Base-by-base conservation (phyloP, 2,329 filamentous ascomycete species). In the Neofusicoccum sp. region DNA sequence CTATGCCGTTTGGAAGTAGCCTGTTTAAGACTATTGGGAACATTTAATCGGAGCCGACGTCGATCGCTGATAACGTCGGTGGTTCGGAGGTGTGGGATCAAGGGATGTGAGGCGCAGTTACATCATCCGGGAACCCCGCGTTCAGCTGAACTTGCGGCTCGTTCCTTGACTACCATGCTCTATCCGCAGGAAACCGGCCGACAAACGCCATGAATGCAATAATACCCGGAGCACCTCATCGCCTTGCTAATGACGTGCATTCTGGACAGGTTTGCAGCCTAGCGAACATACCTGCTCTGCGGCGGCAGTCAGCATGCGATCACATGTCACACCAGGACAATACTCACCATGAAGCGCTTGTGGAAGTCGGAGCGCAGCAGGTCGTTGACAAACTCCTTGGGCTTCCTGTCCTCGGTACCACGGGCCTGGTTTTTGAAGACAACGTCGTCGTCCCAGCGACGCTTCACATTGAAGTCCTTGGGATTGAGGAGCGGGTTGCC, bases 391-490 rank as follows among this genome's bases (percentile, higher is more conserved):
- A 99, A 99, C 76, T 96, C 93, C 80, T 93, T 96, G 80, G 89
- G 92, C 64, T 89, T 87, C 80, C 89, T 93, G 64, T 97, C 91
- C 71, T 98, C 93, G 0, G 93, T 96, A 7, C 93, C 95, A 62
- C 95, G 85, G 34, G 93, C 95, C 78, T 99, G 95, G 75, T 99
- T 99, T 81, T 96, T 98, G 79, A 99, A 99, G 2, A 99, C 93
- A 11, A 99, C 95, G 73, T 99, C 95, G 69, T 99, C 95, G 68
- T 99, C 95, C 95, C 95, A 99, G 76, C 80, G 81, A 67, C 91
- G 82, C 82, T 96, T 97, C 70, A 97, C 88, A 62, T 88, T 92
- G 73, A 96, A 98, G 68, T 96, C 92, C 73, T 90, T 90, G 0
- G 83, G 73, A 68, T 98, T 97, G 61, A 99, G 83, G 56, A 99